phyloP scores from a whole-genome alignment of 129 eudicot species.

The Lactuca saligna region DNA sequence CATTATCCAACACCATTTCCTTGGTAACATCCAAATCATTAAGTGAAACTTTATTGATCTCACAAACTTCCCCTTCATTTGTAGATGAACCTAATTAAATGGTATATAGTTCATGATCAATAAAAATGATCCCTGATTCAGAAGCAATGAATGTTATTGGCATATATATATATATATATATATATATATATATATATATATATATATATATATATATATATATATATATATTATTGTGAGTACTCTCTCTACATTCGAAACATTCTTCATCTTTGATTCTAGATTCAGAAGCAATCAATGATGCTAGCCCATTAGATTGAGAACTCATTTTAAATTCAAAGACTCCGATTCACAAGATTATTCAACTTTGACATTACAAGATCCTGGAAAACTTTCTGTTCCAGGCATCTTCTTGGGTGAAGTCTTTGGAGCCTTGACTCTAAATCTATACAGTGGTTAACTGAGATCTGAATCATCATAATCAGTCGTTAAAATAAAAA shows the following conservation, averaged over 20 bases:
- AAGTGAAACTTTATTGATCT: conserved; percentile 35
- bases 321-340: conserved; percentile 24
- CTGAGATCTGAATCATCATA: conserved; percentile 59
- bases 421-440: conserved; percentile 43
- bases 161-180: no score
- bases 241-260: conserved; percentile 26
- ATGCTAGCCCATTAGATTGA: background rate
- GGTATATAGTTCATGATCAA: conserved; percentile 11
- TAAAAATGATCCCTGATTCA: conserved; percentile 15
- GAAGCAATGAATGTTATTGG: conserved; percentile 13
- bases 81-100: conserved; percentile 16
- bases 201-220: no score
- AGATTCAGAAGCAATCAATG: no score
- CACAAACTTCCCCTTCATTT: conserved; percentile 29
- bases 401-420: no score
- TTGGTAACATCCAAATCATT: conserved; percentile 36
- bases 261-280: conserved; percentile 52
- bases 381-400: conserved; percentile 14
- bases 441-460: conserved; percentile 57
- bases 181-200: no score
- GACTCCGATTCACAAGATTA: background rate
- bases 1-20: conserved; percentile 22
- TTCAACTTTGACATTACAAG: conserved; percentile 13
- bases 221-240: conserved; percentile 1
- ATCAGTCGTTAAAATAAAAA: conserved; percentile 35